Evolutionary conservation across 169 alveolate genomes (phyloP).

Genomic region (Cryptosporidium ryanae): DNA sequence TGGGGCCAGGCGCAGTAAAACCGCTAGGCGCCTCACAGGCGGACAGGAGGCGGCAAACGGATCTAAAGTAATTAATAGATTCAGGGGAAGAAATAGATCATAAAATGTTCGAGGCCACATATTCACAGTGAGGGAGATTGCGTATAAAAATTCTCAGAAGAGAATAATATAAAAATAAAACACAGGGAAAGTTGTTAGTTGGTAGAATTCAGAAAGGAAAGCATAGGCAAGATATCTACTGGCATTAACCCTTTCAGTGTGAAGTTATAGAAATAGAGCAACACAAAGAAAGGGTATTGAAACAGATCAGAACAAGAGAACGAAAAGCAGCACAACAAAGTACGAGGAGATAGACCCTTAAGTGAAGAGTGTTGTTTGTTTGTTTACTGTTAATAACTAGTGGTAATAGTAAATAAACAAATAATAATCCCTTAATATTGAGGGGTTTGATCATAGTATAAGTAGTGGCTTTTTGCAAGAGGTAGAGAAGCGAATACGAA

Average conservation of each 20-base stretch:
- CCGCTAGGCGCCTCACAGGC: background rate
- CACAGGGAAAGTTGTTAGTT: conserved; percentile 35
- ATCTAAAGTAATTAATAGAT: conserved; percentile 74
- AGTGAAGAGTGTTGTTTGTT: no score
- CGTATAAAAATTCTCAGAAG: conserved; percentile 30
- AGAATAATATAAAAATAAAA: conserved; percentile 34
- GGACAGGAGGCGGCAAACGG: background rate
- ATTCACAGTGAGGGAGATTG: conserved; percentile 71
- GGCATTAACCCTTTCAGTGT: background rate
- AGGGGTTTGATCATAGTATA: no score
- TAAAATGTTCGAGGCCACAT: conserved; percentile 8
- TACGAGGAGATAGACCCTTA: no score
- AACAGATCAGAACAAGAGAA: background rate
- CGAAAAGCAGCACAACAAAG: background rate
- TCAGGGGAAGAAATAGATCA: conserved; percentile 55
- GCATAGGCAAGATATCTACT: background rate
- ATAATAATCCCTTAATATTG: no score
- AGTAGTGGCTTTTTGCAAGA: no score
- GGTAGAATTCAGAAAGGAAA: conserved; percentile 18
- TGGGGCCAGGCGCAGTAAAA: background rate
- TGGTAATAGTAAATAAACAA: no score
- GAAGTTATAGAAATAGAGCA: background rate
- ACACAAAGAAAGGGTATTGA: background rate
- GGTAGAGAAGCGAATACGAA: no score
- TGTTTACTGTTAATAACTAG: no score